phyloP scores from a whole-genome alignment of 495 filamentous ascomycete species.

The Hyaloscypha variabilis region DNA sequence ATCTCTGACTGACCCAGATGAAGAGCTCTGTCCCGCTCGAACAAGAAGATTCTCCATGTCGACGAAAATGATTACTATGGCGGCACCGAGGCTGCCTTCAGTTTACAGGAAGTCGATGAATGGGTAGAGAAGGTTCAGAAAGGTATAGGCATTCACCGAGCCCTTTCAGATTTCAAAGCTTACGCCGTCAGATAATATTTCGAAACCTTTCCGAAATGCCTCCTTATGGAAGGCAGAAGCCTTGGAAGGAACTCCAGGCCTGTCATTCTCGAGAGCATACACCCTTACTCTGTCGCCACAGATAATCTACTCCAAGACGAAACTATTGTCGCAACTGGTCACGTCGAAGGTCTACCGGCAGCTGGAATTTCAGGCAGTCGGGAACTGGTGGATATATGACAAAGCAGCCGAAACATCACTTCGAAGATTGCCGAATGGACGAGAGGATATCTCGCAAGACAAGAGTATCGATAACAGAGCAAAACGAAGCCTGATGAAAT shows the following conservation, averaged over 20 bases:
- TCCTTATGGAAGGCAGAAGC: constrained; percentile 27
- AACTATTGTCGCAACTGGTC: constrained; percentile 74
- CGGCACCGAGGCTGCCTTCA: constrained; percentile 82
- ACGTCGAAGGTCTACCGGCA: constrained; percentile 86
- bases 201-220: constrained; percentile 28
- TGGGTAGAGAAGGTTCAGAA: constrained; percentile 63
- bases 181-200: constrained; percentile 5
- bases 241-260: constrained; percentile 33
- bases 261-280: constrained; percentile 75
- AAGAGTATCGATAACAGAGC: constrained; percentile 69
- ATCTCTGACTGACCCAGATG: constrained; percentile 67
- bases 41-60: constrained; percentile 89
- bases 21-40: constrained; percentile 91
- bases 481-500: constrained; percentile 85
- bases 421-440: constrained; percentile 73
- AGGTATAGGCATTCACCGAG: constrained; percentile 37
- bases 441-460: constrained; percentile 86
- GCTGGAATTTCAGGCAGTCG: constrained; percentile 91
- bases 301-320: constrained; percentile 81
- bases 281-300: constrained; percentile 84
- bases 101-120: constrained; percentile 75
- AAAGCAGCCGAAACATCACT: constrained; percentile 41
- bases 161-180: not conserved
- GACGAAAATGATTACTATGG: constrained; percentile 91
- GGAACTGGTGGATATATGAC: constrained; percentile 84